Conservation (phyloP, 192 early-diverging fungal species). For the Dimargaris verticillata region DNA sequence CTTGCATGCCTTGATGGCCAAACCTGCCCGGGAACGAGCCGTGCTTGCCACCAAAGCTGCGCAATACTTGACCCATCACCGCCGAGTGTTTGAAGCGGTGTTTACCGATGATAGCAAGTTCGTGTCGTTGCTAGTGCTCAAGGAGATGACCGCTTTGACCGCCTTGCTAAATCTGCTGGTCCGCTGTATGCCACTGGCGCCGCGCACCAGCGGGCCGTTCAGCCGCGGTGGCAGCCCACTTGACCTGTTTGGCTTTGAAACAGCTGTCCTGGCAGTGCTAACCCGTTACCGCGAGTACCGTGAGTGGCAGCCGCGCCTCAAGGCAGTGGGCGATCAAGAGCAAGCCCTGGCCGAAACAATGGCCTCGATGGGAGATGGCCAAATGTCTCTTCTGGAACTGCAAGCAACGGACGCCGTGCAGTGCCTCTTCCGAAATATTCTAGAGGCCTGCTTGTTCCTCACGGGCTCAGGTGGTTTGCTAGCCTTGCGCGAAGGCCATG, state of each 20-base stretch:
- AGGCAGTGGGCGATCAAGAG: not conserved
- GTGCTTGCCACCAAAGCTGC: constrained; percentile 27
- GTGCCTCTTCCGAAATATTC: not conserved
- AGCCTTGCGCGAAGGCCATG: not conserved
- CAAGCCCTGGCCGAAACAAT: not conserved
- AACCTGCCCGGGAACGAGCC: constrained; percentile 27
- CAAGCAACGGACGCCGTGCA: not conserved
- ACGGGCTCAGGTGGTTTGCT: not conserved
- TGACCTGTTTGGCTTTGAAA: not conserved
- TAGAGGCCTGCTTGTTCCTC: not conserved
- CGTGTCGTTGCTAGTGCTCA: constrained; percentile 21
- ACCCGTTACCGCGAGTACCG: not conserved
- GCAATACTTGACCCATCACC: constrained; percentile 25
- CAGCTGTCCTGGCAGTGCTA: not conserved
- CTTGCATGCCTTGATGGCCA: constrained; percentile 28
- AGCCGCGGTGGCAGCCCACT: not conserved
- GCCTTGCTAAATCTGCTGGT: constrained; percentile 12
- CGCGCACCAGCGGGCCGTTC: not conserved
- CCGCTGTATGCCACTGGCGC: not conserved
- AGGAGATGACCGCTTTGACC: constrained; percentile 21
- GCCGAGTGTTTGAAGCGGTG: constrained; percentile 21
- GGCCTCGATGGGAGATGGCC: not conserved
- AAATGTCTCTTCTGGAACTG: not conserved
- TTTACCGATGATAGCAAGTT: constrained; percentile 15
- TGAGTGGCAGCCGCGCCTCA: not conserved